Conservation (phyloP, 2,329 filamentous ascomycete genomes). For the Monilinia aucupariae region DNA sequence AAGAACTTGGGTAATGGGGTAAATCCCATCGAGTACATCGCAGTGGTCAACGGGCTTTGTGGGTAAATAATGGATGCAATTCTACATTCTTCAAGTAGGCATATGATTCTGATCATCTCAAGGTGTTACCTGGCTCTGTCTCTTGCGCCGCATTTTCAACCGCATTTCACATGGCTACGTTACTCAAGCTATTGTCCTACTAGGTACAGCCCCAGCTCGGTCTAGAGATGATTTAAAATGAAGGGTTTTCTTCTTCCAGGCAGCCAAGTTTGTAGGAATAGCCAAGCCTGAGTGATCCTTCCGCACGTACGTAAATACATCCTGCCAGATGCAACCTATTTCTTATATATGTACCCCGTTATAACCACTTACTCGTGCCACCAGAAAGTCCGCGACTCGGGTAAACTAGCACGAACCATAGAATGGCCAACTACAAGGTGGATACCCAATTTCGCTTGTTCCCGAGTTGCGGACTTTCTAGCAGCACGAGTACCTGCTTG, state of each 20-base stretch:
- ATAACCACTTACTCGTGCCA: not conserved
- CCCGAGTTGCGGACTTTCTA: too few relatives aligned
- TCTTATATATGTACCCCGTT: not conserved
- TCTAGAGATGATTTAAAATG: not conserved
- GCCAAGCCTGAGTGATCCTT: not conserved
- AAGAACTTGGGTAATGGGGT: not conserved
- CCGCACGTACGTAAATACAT: not conserved
- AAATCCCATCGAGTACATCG: too few relatives aligned
- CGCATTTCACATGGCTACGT: not conserved
- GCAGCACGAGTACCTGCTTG: too few relatives aligned
- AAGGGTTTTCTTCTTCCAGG: not conserved
- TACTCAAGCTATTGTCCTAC: not conserved
- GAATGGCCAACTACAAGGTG: too few relatives aligned
- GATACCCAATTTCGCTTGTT: too few relatives aligned
- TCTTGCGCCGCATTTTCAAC: not conserved
- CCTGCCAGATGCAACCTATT: not conserved
- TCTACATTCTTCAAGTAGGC: not conserved
- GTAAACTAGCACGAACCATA: too few relatives aligned
- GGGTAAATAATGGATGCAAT: not conserved
- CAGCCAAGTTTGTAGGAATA: not conserved
- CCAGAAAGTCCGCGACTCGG: too few relatives aligned
- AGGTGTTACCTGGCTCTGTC: not conserved
- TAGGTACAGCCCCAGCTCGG: not conserved
- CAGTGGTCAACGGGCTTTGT: not conserved
- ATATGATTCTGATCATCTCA: not conserved